Percentiles rank a stretch among this genome's conserved stretches.
Evolutionary conservation across 2,329 filamentous ascomycete species (phyloP).

Genomic region (Juglanconis oblonga): DNA sequence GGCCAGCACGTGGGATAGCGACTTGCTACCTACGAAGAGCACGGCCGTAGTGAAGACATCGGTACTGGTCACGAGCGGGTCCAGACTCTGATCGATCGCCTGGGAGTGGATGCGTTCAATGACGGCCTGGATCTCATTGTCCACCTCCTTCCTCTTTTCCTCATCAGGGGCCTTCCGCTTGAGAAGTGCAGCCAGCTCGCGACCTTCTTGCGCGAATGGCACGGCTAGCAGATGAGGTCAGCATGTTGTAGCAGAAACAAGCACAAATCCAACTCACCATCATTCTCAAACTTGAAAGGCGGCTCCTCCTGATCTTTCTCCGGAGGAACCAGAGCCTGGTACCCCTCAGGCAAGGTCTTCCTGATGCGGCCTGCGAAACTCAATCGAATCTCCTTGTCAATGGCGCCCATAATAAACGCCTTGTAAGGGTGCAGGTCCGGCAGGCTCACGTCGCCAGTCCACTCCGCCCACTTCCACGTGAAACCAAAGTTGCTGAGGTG

Average conservation of each 20-base stretch:
- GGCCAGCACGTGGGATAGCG: slow-evolving; percentile 89
- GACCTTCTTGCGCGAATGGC: slow-evolving; percentile 81
- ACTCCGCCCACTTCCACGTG: slow-evolving; percentile 99
- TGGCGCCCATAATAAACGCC: slow-evolving; percentile 83
- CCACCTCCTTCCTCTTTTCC: slow-evolving; percentile 71
- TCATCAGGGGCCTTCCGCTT: slow-evolving; percentile 82
- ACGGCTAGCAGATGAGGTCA: slow-evolving; percentile 50
- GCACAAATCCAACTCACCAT: slow-evolving; percentile 71
- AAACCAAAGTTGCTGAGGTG: slow-evolving; percentile 99
- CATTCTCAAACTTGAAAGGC: slow-evolving; percentile 83
- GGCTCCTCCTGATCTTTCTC: slow-evolving; percentile 95
- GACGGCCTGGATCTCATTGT: slow-evolving; percentile 80
- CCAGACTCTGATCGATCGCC: slow-evolving; percentile 67
- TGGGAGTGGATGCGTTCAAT: slow-evolving; percentile 80
- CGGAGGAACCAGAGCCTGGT: slow-evolving; percentile 77
- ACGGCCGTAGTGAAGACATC: slow-evolving; percentile 94
- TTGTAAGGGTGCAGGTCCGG: slow-evolving; percentile 81
- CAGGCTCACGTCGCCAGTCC: slow-evolving; percentile 81
- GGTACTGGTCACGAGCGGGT: slow-evolving; percentile 81
- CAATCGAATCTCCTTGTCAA: slow-evolving; percentile 95
- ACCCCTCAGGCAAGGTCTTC: slow-evolving; percentile 82
- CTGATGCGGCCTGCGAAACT: slow-evolving; percentile 96
- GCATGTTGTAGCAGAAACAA: slow-evolving; percentile 30
- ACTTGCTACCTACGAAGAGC: slow-evolving; percentile 91
- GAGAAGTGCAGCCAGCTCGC: slow-evolving; percentile 74